Evolutionary conservation across 768 basidiomycete genomes (phyloP).

Genomic region (Bullera alba): DNA sequence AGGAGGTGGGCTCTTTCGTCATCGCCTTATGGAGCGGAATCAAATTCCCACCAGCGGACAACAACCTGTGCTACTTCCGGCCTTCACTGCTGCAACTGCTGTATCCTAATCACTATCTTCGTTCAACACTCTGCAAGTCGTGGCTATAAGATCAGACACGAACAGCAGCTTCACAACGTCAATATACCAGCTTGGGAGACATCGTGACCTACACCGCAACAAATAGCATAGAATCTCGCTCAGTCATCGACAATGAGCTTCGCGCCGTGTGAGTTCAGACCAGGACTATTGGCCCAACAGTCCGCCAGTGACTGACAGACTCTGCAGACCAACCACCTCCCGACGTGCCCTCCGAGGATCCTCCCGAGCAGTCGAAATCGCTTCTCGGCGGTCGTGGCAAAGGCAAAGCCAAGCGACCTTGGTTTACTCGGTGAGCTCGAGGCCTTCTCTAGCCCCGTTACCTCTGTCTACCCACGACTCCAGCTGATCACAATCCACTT

Average conservation of each 20-base stretch:
- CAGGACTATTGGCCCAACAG: neutral
- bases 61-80: too few relatives aligned
- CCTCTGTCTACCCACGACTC: neutral
- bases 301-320: constrained; percentile 16
- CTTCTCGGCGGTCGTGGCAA: constrained; percentile 27
- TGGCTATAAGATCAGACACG: too few relatives aligned
- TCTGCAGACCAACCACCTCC: constrained; percentile 43
- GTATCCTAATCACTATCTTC: neutral
- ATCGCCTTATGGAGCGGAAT: too few relatives aligned
- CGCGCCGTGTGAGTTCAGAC: constrained; percentile 37
- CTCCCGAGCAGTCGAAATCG: constrained; percentile 28
- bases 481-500: neutral
- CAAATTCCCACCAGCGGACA: too few relatives aligned
- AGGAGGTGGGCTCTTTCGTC: too few relatives aligned
- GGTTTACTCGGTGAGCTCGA: constrained; percentile 52
- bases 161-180: too few relatives aligned
- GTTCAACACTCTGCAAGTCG: too few relatives aligned
- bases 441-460: too few relatives aligned
- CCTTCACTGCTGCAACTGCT: neutral
- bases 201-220: too few relatives aligned
- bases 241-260: constrained; percentile 39
- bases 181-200: constrained; percentile 1
- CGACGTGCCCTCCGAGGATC: constrained; percentile 39
- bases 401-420: constrained; percentile 48
- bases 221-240: too few relatives aligned